These are phyloP conservation scores for Monilinia vaccinii-corymbosi DNA, from an alignment of 2,329 filamentous ascomycete species.

Conservation along the genomic window DNA sequence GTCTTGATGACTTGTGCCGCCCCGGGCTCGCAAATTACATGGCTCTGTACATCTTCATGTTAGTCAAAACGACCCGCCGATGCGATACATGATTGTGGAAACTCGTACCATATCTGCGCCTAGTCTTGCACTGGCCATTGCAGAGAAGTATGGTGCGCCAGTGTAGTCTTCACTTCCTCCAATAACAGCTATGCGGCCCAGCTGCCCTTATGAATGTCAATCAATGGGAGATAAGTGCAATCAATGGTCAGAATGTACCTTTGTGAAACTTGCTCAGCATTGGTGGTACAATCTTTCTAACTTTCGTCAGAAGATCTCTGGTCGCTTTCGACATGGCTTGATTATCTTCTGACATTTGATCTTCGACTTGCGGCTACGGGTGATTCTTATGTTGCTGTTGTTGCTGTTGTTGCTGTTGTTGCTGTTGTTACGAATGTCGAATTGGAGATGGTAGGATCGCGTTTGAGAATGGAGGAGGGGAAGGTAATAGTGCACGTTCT, in stretches of 20 bases:
- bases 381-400: background rate
- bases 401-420: too few relatives aligned
- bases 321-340: conserved; percentile 58
- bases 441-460: background rate
- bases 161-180: conserved; percentile 95
- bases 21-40: conserved; percentile 89
- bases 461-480: background rate
- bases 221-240: conserved; percentile 9
- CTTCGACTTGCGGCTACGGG: background rate
- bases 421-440: background rate
- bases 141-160: conserved; percentile 94
- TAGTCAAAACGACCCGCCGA: background rate
- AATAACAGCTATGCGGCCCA: conserved; percentile 86
- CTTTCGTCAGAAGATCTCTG: conserved; percentile 67
- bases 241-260: conserved; percentile 42
- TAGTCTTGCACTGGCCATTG: conserved; percentile 86
- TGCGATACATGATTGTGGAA: background rate
- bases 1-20: conserved; percentile 89
- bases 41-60: conserved; percentile 46
- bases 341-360: conserved; percentile 23
- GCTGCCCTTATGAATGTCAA: conserved; percentile 55
- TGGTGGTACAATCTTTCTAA: conserved; percentile 84
- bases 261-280: conserved; percentile 97
- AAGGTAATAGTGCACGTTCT: background rate
- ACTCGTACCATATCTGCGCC: conserved; percentile 75